Base-by-base conservation (phyloP, 2,329 filamentous ascomycete genomes). In the Diplodia seriata region DNA sequence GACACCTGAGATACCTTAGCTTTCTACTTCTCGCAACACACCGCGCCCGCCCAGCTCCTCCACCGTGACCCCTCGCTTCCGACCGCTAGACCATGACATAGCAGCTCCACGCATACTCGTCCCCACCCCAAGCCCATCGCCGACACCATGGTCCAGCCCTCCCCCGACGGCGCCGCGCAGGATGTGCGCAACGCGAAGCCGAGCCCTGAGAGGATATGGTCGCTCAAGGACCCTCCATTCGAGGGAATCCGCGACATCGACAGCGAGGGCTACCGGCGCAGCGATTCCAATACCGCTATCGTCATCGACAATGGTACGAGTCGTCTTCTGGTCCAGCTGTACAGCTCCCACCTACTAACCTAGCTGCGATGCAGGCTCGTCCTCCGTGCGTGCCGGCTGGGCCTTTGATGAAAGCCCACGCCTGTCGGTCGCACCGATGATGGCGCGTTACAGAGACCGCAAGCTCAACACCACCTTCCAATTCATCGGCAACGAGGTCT, bases 221-320 rank as follows among this genome's bases (percentile, higher is more conserved):
- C 79, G 70, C 82, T 85, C 68, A 83, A 81, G 68, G 87, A 90
- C 43, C 86, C 85, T 57, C 87, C 87, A 1, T 90, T 89, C 76
- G 84, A 84, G 72, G 87, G 87, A 69, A 86, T 85, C 74, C 84
- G 84, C 53, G 79, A 85, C 63, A 80, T 85, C 56, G 85, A 88
- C 73, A 81, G 84, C 9, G 90, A 94, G 74, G 92, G 91, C 57
- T 93, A 91, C 75, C 85, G 87, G 74, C 85, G 86, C 72, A 94
- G 92, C 69, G 85, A 75, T 49, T 70, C 74, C 53, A 77, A 81
- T 66, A 91, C 89, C 63, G 92, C 93, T 62, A 97, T 99, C 75
- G 92, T 99, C 70, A 98, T 99, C 76, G 95, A 99, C 82, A 97
- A 97, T 90, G 95, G 94, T 96, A 82, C 69, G n/a, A 26, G 9